Base-by-base conservation (phyloP, 2,329 filamentous ascomycete species). In the Arachnomyces sp. region DNA sequence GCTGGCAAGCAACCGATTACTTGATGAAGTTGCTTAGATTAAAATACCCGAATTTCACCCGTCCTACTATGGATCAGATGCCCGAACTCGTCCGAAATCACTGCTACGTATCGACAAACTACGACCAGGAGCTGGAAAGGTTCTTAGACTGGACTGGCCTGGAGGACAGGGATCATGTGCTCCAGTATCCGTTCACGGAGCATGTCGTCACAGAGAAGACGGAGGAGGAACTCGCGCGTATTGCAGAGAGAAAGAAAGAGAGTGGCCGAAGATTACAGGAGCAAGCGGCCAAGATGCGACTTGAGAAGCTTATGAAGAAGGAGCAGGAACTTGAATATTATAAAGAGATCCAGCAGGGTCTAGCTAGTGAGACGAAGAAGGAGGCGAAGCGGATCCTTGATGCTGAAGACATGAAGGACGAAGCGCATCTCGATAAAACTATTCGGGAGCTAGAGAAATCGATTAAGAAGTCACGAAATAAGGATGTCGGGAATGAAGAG, bases 281-380 rank as follows among this genome's bases (percentile, higher is more conserved):
- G 54, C 92, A 98, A 63, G 92, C 92, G 0, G 90, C 90, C 7
- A 96, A 94, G 64, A 94, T 95, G 87, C 82, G 92, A 6, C 69
- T 98, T 1, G 92, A 98, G 49, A 94, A 94, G 54, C 71, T 98
- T 34, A 86, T 96, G 59, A 84, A 85, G 56, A 98, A 98, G 63
- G 92, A 98, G 64, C 81, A 94, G 57, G 89, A 96, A 58, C 68
- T 96, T 1, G 89, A 94, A 51, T 95, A 94, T 63, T 95, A 89
- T 70, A 88, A 87, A 57, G 78, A 87, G 43, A 67, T 98, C 3
- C 87, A 93, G 55, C 62, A 70, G 28, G 79, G 78, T 47, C 70
- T 95, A 7, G 74, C 72, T 2, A 79, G 82, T 16, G 77, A 85
- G 50, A 89, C 81, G 33, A 98, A 96, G 66, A 96, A 96, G 62